Base-by-base conservation (phyloP, 2,329 filamentous ascomycete species). In the Colletotrichum agaves region DNA sequence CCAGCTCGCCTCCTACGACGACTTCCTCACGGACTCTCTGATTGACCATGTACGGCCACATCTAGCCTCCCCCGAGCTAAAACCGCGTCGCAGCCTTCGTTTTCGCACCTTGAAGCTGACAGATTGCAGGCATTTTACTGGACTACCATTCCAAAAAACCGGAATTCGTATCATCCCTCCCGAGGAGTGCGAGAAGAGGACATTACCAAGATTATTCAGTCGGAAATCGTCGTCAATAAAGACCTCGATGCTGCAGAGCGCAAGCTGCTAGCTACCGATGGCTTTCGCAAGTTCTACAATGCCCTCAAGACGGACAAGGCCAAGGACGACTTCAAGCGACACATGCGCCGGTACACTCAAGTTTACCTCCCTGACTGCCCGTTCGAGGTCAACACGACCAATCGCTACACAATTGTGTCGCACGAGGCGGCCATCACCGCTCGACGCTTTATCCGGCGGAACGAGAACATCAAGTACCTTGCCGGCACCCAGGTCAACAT, bases 111-210 rank as follows among this genome's bases (percentile, higher is more conserved):
- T 39, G 23, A 43, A 37, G 43, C 70, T 72, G 56, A 69, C 67
- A 61, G 35, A 7, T 55, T 50, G 44, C 73, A 98, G 95, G 91
- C 93, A 10, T 98, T 93, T 80, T 99, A 96, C 83, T 98, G 96
- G 95, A 95, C 95, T 5, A 92, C 88, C 4, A 97, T 98, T 67
- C 94, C 95, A 71, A 99, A 99, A 81, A 97, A 98, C 75, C 90
- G 92, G 69, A 90, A 89, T 63, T 93, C 93, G 62, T 98, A 97
- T 78, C 92, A 93, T 74, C 87, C 93, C 1, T 93, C 92, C 6
- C 90, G 96, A 70, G 93, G 93, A 44, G 84, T 98, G 57, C 88
- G 87, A 61, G 86, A 90, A 73, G 84, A 87, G 62, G 87, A 88
- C 49, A 86, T 91, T 41, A 78, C 85, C 52, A 84, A 87, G 71